Evolutionary conservation across 768 basidiomycete genomes (phyloP), one percentile per base, ranked within the genome.

Genomic region (Royoungia palumana): DNA sequence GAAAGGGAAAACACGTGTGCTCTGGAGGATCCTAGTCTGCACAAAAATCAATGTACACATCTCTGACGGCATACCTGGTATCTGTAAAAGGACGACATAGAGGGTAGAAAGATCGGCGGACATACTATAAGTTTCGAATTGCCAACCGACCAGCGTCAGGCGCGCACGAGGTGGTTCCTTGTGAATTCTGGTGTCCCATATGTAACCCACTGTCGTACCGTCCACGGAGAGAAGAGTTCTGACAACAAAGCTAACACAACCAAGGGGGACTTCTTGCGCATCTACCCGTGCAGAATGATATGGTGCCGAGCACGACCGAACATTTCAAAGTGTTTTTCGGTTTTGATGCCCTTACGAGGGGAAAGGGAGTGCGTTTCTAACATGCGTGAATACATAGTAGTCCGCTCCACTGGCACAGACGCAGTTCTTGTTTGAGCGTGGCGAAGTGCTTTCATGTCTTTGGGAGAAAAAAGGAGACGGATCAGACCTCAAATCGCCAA

Each of bases 141-240:
- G 10, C 57, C 57, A 54, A 3, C 16, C n/a, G 17, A 41, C 32
- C 1, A 57, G 56, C 12, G 37, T 27, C 44, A 56, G 37, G 19
- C 42, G 38, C 1, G 30, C 41, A 41, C 45, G 41, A 14, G 53
- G 55, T 17, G 39, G 51, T 4, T 27, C 28, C 4, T 24, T 21
- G 5, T n/a, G n/a, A n/a, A n/a, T n/a, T n/a, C n/a, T n/a, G n/a
- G n/a, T 24, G 27, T 54, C 51, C 56, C 58, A 62, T 22, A 62
- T 24, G 14, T 41, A 52, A 32, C 55, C 49, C 6, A 36, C 27
- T 19, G 54, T 43, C 16, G 44, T 21, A 9, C 32, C 4, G 27
- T 54, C 44, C 35, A 37, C 54, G 4, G 54, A 56, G 37, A 56
- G 43, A 35, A 49, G 10, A 44, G 54, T 5, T 56, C 54, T 2